Percentiles rank a stretch among this genome's conserved stretches.
These are phyloP conservation scores for Citrus glauca DNA, from an alignment of 345 rosid species.

Conservation along the genomic window DNA sequence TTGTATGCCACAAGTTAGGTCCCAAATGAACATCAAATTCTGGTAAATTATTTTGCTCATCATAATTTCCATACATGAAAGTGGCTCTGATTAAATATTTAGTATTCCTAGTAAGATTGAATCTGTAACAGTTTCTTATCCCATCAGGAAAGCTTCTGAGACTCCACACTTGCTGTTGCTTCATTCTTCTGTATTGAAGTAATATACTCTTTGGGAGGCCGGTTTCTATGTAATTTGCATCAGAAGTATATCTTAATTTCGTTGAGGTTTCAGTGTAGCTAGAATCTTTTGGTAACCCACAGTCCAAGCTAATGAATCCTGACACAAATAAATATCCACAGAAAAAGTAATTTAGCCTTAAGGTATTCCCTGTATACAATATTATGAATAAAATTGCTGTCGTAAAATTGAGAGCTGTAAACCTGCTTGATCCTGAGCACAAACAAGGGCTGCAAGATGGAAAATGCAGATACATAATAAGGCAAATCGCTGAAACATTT, in stretches of 20 bases:
- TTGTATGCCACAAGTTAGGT: slow-evolving; percentile 31
- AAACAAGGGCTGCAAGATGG: not conserved
- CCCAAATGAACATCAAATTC: slow-evolving; percentile 53
- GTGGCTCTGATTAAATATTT: slow-evolving; percentile 45
- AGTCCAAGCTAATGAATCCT: slow-evolving; percentile 50
- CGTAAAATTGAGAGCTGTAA: not conserved
- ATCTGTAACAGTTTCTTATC: slow-evolving; percentile 31
- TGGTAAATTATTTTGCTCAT: slow-evolving; percentile 22
- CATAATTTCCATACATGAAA: slow-evolving; percentile 57
- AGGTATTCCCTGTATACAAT: not conserved
- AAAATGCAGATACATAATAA: not conserved
- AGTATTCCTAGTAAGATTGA: slow-evolving; percentile 15
- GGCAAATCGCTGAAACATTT: not conserved
- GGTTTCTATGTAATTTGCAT: slow-evolving; percentile 23
- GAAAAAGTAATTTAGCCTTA: not conserved
- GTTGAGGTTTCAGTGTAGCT: slow-evolving; percentile 28
- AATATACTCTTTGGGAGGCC: slow-evolving; percentile 20
- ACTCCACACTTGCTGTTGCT: slow-evolving; percentile 19
- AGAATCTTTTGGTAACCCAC: slow-evolving; percentile 26
- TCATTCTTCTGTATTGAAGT: slow-evolving; percentile 13
- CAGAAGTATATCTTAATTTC: slow-evolving; percentile 28
- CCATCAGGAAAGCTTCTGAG: slow-evolving; percentile 39
- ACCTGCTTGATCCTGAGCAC: slow-evolving; percentile 20
- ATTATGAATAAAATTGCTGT: not conserved
- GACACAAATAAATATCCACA: not conserved